Evolutionary conservation across 352 stramenopile genomes (phyloP).

Genomic region (Globisporangium middletonii): DNA sequence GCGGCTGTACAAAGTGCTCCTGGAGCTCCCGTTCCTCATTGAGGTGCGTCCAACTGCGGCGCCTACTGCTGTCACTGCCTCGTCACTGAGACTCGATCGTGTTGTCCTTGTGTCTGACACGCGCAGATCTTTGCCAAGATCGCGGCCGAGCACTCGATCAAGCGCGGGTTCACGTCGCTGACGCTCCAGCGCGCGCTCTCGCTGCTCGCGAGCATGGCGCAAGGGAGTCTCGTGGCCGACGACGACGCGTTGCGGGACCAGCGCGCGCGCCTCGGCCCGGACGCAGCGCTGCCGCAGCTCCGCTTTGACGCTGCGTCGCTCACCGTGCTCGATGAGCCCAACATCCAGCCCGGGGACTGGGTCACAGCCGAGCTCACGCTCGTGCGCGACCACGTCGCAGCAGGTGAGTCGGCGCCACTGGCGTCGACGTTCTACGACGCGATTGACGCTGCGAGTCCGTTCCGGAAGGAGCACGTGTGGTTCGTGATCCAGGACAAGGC

Average conservation of each 20-base stretch:
- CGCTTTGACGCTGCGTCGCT: slow-evolving; percentile 30
- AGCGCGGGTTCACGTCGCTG: slow-evolving; percentile 51
- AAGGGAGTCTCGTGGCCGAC: slow-evolving; percentile 66
- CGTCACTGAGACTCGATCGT: background rate
- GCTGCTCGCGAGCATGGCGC: slow-evolving; percentile 61
- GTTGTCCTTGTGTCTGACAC: slow-evolving; percentile 1
- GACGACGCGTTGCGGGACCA: slow-evolving; percentile 54
- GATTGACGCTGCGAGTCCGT: slow-evolving; percentile 55
- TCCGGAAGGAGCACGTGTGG: slow-evolving; percentile 74
- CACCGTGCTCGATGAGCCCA: slow-evolving; percentile 55
- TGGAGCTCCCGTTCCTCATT: slow-evolving; percentile 73
- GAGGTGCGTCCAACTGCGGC: slow-evolving; percentile 41
- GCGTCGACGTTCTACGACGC: slow-evolving; percentile 68
- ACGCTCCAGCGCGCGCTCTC: slow-evolving; percentile 51
- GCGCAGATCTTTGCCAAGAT: slow-evolving; percentile 51
- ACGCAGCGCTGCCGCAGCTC: slow-evolving; percentile 28
- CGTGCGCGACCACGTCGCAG: slow-evolving; percentile 40
- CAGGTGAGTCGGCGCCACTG: slow-evolving; percentile 33
- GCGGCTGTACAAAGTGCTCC: slow-evolving; percentile 57
- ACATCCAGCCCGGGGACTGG: slow-evolving; percentile 71
- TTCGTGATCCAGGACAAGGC: slow-evolving; percentile 60
- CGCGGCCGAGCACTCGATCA: slow-evolving; percentile 57
- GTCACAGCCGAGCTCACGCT: slow-evolving; percentile 60
- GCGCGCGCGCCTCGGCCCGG: slow-evolving; percentile 28
- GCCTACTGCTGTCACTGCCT: too few relatives aligned